Evolutionary conservation across 495 filamentous ascomycete genomes (phyloP), one percentile per base, ranked within the genome.

Genomic region (Aspergillus ostianus): DNA sequence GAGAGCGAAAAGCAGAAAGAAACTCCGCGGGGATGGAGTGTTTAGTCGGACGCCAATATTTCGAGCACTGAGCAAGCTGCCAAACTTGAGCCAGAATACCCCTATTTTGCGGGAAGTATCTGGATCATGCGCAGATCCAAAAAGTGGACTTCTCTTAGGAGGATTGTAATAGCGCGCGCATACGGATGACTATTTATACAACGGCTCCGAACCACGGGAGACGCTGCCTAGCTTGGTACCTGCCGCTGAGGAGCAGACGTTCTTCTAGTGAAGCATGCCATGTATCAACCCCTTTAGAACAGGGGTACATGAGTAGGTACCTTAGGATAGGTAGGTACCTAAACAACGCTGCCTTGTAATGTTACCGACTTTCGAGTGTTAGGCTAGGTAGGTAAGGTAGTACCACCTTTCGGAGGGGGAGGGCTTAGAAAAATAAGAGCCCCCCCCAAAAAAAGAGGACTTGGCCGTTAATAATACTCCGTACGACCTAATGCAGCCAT

Each of bases 381-480:
- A 26, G 23, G 23, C 23, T n/a, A 26, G 23, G 23, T 26, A 26
- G n/a, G n/a, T n/a, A n/a, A n/a, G n/a, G n/a, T n/a, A n/a, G 32
- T 15, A 41, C 36, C 13, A 41, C 36, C 36, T 41, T 15, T 29
- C 30, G 50, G 23, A 52, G 19, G 51, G 30, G 30, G 30, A 32
- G 10, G 30, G 1, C 30, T 12, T 1, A 1, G 6, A 32, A 32
- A 8, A 32, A 32, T 32, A 41, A 41, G 12, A 8, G 2, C n/a
- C n/a, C n/a, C n/a, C n/a, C n/a, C n/a, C n/a, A 29, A 54, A 26
- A 45, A 54, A 17, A 26, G 26, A 44, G 19, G 21, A 53, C 30
- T 19, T 53, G 15, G 36, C 26, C 48, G 26, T 52, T 60, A 45
- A 60, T 48, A 55, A 60, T 55, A n/a, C n/a, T n/a, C n/a, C n/a